A percentile compares a stretch with the other conserved stretches of the same genome.
These are phyloP conservation scores for Hordeum pubiflorum DNA, from an alignment of 202 grass and related monocot species.

Conservation along the genomic window DNA sequence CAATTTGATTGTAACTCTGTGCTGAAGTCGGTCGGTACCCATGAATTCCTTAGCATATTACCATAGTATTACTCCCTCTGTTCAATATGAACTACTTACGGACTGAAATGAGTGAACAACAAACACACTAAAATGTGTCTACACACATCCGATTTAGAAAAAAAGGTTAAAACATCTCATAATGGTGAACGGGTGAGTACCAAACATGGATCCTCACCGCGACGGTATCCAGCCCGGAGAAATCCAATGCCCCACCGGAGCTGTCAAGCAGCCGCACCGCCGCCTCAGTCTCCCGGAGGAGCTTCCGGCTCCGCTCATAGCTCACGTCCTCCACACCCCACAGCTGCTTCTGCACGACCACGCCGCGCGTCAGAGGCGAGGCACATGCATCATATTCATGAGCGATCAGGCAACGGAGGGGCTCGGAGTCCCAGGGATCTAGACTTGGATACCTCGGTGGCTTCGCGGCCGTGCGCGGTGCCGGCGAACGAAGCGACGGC, in stretches of 20 bases:
- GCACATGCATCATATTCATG: not conserved
- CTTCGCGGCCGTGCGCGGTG: conserved; percentile 49
- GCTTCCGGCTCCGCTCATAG: conserved; percentile 54
- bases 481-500: conserved; percentile 57
- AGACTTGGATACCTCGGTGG: conserved; percentile 32
- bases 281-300: conserved; percentile 55
- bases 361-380: conserved; percentile 2
- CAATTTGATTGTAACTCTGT: too few relatives aligned
- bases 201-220: conserved; percentile 31
- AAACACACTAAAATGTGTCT: too few relatives aligned
- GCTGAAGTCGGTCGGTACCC: too few relatives aligned
- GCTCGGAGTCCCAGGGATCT: not conserved
- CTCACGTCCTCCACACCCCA: conserved; percentile 49
- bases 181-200: too few relatives aligned
- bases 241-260: conserved; percentile 48
- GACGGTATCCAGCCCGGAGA: conserved; percentile 46
- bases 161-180: too few relatives aligned
- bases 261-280: conserved; percentile 49
- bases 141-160: too few relatives aligned
- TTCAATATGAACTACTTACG: too few relatives aligned
- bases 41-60: too few relatives aligned
- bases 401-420: not conserved
- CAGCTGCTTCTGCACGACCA: conserved; percentile 7
- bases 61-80: too few relatives aligned
- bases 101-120: too few relatives aligned